These are phyloP conservation scores for Yamadazyma phyllophila DNA, from an alignment of 805 yeast genomes.

Conservation along the genomic window DNA sequence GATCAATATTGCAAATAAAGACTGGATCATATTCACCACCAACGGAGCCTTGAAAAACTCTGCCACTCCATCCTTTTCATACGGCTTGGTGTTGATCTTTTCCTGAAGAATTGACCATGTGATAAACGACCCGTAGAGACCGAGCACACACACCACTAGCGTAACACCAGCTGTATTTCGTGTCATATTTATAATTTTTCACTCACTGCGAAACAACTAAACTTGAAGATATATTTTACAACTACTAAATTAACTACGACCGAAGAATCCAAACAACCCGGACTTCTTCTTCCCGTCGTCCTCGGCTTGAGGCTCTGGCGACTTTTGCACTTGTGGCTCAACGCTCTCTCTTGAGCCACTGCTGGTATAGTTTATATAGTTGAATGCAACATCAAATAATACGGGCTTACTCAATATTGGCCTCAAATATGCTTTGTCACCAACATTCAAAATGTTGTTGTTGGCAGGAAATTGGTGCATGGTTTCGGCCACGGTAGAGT, in stretches of 20 bases:
- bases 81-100: conserved; percentile 72
- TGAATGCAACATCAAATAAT: conserved; percentile 85
- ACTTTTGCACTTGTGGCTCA: conserved; percentile 7
- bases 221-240: too few relatives aligned
- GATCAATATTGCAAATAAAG: conserved; percentile 64
- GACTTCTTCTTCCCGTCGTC: conserved; percentile 37
- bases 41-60: conserved; percentile 69
- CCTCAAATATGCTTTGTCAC: conserved; percentile 29
- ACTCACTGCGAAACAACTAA: neutral
- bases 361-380: conserved; percentile 57
- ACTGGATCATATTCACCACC: conserved; percentile 73
- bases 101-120: conserved; percentile 95
- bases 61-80: conserved; percentile 45
- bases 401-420: conserved; percentile 85
- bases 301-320: conserved; percentile 9
- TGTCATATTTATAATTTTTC: neutral
- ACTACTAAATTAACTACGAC: conserved; percentile 31
- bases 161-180: conserved; percentile 1
- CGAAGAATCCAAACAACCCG: conserved; percentile 75
- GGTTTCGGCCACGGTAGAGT: conserved; percentile 40
- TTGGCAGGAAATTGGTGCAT: conserved; percentile 36
- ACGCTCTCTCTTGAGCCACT: conserved; percentile 14
- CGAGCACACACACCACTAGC: conserved; percentile 40
- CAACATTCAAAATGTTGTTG: conserved; percentile 23
- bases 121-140: conserved; percentile 83